Conservation (phyloP, 148 eudicot species). For the Rhododendron ferrugineum region DNA sequence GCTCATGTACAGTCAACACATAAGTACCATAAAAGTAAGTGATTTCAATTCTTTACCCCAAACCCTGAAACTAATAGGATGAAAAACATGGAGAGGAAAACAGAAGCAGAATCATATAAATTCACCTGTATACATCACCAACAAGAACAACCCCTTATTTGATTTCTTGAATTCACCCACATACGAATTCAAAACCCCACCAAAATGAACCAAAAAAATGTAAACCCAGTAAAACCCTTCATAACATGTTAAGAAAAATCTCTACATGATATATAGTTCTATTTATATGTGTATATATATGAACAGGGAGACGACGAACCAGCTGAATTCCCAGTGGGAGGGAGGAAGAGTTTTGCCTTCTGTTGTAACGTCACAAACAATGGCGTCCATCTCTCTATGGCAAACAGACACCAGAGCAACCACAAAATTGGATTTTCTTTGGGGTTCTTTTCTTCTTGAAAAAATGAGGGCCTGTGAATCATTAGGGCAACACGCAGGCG, state of each 20-base stretch:
- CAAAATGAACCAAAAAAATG: not conserved
- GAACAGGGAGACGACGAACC: not conserved
- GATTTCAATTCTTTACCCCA: not conserved
- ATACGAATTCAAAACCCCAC: not conserved
- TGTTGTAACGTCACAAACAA: not conserved
- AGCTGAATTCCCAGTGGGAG: slow-evolving; percentile 1
- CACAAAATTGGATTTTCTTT: not conserved
- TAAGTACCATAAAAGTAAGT: not conserved
- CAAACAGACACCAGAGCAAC: not conserved
- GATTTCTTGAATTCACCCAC: not conserved
- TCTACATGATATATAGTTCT: not conserved
- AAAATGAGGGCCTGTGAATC: not conserved
- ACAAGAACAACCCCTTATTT: not conserved
- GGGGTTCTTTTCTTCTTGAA: not conserved
- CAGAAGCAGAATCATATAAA: not conserved
- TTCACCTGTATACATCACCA: not conserved
- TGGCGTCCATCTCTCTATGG: not conserved
- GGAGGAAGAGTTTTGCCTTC: not conserved
- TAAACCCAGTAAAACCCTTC: not conserved
- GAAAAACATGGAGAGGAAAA: not conserved
- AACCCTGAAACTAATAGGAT: not conserved
- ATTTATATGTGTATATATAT: not conserved
- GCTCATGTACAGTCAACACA: not conserved
- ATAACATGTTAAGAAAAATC: not conserved
- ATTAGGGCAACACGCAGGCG: not conserved